Percentiles rank a stretch among this genome's conserved stretches.
Evolutionary conservation across 2,329 filamentous ascomycete species (phyloP).

Genomic region (Ophiostoma populinum): DNA sequence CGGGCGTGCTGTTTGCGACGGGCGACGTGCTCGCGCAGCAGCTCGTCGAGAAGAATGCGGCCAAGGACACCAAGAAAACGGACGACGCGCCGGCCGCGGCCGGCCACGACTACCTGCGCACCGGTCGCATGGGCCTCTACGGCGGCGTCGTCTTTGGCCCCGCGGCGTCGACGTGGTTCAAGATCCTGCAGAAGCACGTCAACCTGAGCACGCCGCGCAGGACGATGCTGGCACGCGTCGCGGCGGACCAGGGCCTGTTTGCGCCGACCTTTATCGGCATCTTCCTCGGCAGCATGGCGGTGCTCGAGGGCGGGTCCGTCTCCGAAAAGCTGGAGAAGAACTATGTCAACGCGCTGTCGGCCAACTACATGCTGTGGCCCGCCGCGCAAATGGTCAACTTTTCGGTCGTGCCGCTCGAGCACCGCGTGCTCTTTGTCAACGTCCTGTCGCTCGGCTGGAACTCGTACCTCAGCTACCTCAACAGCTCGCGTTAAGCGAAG

Average conservation of each 20-base stretch:
- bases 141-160: conserved; percentile 76
- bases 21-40: conserved; percentile 89
- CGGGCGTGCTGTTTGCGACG: conserved; percentile 78
- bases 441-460: conserved; percentile 54
- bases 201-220: conserved; percentile 43
- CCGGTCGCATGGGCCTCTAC: conserved; percentile 64
- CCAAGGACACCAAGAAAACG: conserved; percentile 30
- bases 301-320: conserved; percentile 48
- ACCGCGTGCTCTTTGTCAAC: conserved; percentile 76
- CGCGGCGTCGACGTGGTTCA: conserved; percentile 74
- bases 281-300: conserved; percentile 73
- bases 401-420: conserved; percentile 65
- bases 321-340: conserved; percentile 53
- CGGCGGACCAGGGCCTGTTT: conserved; percentile 65
- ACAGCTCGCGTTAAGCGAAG: conserved; percentile 22
- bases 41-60: conserved; percentile 43
- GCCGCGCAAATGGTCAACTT: conserved; percentile 76
- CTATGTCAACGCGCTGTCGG: conserved; percentile 54
- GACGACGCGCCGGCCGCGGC: background rate
- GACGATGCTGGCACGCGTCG: conserved; percentile 63
- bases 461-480: conserved; percentile 45
- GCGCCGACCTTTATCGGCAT: conserved; percentile 66
- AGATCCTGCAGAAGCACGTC: conserved; percentile 56
- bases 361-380: conserved; percentile 85
- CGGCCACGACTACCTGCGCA: conserved; percentile 51